phyloP scores from a whole-genome alignment of 352 stramenopile species.

The Phytophthora citricola region DNA sequence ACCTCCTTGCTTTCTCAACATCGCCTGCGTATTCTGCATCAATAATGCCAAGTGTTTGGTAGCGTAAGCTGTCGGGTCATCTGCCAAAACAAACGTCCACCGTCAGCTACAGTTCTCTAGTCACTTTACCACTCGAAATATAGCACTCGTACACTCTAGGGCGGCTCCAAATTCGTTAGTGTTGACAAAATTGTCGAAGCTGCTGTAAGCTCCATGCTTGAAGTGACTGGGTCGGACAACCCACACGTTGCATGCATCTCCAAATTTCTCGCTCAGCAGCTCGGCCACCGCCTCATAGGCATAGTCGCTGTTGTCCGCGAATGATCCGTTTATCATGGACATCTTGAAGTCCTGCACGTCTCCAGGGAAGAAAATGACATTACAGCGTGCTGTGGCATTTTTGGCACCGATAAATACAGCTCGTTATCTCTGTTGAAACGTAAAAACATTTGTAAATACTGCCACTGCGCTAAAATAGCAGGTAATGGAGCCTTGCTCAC shows the following conservation, averaged over 20 bases:
- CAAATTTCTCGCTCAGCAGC: slow-evolving; percentile 62
- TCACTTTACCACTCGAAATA: background rate
- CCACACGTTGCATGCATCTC: slow-evolving; percentile 60
- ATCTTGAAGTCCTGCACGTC: slow-evolving; percentile 67
- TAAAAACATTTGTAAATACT: slow-evolving; percentile 3
- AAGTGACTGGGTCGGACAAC: slow-evolving; percentile 56
- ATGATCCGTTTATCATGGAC: slow-evolving; percentile 46
- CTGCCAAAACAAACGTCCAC: slow-evolving; percentile 19
- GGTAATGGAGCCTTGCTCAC: slow-evolving; percentile 13
- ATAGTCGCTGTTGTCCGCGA: slow-evolving; percentile 57
- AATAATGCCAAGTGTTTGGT: slow-evolving; percentile 50
- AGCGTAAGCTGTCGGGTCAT: slow-evolving; percentile 39
- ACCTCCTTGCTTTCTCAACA: slow-evolving; percentile 41
- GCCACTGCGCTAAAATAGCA: slow-evolving; percentile 5
- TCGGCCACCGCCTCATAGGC: slow-evolving; percentile 58
- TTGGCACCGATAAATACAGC: slow-evolving; percentile 47
- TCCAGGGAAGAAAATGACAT: slow-evolving; percentile 77
- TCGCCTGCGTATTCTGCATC: slow-evolving; percentile 44
- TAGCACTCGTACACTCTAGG: slow-evolving; percentile 39
- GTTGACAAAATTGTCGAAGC: slow-evolving; percentile 68
- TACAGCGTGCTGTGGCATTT: slow-evolving; percentile 31
- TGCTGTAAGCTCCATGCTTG: slow-evolving; percentile 57
- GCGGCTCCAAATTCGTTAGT: slow-evolving; percentile 65
- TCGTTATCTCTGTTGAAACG: slow-evolving; percentile 52
- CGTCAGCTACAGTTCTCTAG: slow-evolving; percentile 5